These are phyloP conservation scores for Zygosaccharomyces bailii DNA, from an alignment of 805 yeast species.

Conservation along the genomic window DNA sequence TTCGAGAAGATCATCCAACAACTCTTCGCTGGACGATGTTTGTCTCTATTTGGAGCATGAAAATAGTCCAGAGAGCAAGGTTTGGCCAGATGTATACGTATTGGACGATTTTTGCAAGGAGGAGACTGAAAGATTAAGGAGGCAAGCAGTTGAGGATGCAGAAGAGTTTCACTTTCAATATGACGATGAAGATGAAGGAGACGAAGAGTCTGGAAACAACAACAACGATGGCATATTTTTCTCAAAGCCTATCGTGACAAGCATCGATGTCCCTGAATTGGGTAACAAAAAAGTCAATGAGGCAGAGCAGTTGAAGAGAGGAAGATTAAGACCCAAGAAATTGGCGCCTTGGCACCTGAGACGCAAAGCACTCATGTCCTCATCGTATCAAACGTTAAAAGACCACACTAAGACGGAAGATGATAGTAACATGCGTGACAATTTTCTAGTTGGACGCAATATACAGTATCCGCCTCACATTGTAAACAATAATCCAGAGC, in stretches of 20 bases:
- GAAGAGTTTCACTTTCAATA: conserved; percentile 39
- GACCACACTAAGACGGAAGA: conserved; percentile 16
- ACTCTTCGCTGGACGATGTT: conserved; percentile 85
- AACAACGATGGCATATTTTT: conserved; percentile 37
- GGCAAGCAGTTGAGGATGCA: conserved; percentile 40
- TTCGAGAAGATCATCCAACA: conserved; percentile 43
- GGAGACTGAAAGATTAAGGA: conserved; percentile 52
- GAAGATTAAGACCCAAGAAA: conserved; percentile 71
- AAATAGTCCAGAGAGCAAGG: conserved; percentile 25
- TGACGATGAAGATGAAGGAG: conserved; percentile 32
- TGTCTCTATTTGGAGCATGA: conserved; percentile 75
- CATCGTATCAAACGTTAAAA: conserved; percentile 11
- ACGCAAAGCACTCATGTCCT: conserved; percentile 13
- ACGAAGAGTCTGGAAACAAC: conserved; percentile 13
- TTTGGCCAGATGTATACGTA: conserved; percentile 82
- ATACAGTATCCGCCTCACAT: conserved; percentile 45
- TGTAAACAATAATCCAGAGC: conserved; percentile 46
- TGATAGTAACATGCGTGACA: conserved; percentile 23
- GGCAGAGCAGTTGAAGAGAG: conserved; percentile 48
- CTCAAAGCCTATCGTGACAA: conserved; percentile 42
- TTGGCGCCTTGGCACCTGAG: conserved; percentile 68
- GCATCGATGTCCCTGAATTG: conserved; percentile 41
- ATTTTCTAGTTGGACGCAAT: conserved; percentile 32
- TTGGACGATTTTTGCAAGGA: conserved; percentile 73
- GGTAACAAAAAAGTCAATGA: conserved; percentile 51